These are phyloP conservation scores for Tephrocybe sp. DNA, from an alignment of 768 basidiomycete genomes.

Conservation along the genomic window DNA sequence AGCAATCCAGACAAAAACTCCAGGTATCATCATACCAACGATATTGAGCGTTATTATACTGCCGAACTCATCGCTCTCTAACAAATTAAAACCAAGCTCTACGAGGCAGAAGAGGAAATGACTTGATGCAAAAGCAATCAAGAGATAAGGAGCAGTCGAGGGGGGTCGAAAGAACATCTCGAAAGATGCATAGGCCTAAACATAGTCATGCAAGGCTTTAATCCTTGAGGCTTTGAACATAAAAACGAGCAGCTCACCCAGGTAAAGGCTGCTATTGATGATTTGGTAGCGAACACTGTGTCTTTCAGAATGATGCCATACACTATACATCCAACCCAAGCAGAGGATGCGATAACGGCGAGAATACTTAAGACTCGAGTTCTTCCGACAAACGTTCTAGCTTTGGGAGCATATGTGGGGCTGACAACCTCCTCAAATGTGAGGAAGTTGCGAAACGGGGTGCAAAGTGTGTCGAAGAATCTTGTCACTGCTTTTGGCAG, in stretches of 20 bases:
- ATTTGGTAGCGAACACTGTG: constrained; percentile 19
- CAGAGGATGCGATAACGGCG: constrained; percentile 36
- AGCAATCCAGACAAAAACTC: constrained; percentile 45
- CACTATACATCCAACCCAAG: constrained; percentile 43
- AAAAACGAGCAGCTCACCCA: constrained; percentile 45
- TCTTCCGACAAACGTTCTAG: constrained; percentile 27
- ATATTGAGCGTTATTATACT: constrained; percentile 23
- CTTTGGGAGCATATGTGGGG: constrained; percentile 27
- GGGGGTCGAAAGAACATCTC: constrained; percentile 40
- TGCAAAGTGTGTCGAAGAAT: constrained; percentile 22
- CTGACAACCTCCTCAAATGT: constrained; percentile 50
- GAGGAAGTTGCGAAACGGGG: constrained; percentile 55
- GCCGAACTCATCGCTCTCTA: constrained; percentile 10
- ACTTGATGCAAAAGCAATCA: constrained; percentile 41
- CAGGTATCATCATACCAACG: constrained; percentile 33
- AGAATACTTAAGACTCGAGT: constrained; percentile 34
- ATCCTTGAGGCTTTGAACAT: background rate
- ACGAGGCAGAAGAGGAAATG: constrained; percentile 36
- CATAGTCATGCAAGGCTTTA: constrained; percentile 6
- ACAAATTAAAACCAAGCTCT: constrained; percentile 33
- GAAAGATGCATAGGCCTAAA: constrained; percentile 45
- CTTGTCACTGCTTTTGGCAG: constrained; percentile 26
- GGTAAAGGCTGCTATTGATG: constrained; percentile 35
- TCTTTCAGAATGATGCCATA: constrained; percentile 31
- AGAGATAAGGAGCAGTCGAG: constrained; percentile 52